A percentile compares a stretch with the other conserved stretches of the same genome.
Evolutionary conservation across 148 eudicot genomes (phyloP).

Genomic region (Vaccinium macrocarpon): DNA sequence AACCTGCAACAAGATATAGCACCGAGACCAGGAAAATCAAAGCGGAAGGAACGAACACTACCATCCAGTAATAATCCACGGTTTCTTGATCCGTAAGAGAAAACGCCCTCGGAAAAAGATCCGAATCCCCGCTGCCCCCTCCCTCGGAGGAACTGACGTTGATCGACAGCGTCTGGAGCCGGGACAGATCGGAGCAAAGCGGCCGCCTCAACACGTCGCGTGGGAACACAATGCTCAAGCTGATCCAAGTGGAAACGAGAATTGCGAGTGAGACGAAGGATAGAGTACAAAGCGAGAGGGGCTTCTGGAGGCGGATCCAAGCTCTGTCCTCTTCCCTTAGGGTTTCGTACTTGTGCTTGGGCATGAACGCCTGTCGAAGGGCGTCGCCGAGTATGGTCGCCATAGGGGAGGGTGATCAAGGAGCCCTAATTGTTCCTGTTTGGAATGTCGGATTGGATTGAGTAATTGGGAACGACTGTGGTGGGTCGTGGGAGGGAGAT

Average conservation of each 20-base stretch:
- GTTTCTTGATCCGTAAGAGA: constrained; percentile 82
- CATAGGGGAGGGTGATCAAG: background rate
- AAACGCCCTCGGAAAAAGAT: constrained; percentile 62
- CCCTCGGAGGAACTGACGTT: constrained; percentile 25
- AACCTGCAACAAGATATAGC: constrained; percentile 62
- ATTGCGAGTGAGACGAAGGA: constrained; percentile 42
- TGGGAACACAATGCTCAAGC: constrained; percentile 75
- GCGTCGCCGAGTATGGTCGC: constrained; percentile 56
- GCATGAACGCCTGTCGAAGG: constrained; percentile 93
- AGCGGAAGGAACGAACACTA: constrained; percentile 67
- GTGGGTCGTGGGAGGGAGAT: background rate
- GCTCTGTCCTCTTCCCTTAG: constrained; percentile 79
- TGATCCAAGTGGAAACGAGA: constrained; percentile 47
- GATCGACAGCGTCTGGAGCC: constrained; percentile 52
- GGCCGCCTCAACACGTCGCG: constrained; percentile 48
- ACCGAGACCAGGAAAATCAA: constrained; percentile 47
- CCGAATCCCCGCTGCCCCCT: constrained; percentile 31
- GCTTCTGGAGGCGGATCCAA: constrained; percentile 52
- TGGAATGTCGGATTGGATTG: background rate
- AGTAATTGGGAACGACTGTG: background rate
- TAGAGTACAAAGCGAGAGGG: constrained; percentile 26
- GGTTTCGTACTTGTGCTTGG: constrained; percentile 78
- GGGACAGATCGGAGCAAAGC: constrained; percentile 43
- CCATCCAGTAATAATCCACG: constrained; percentile 77
- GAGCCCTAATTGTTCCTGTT: background rate